Base-by-base conservation (phyloP, 2,329 filamentous ascomycete species). In the Epicoccum sorghinum region DNA sequence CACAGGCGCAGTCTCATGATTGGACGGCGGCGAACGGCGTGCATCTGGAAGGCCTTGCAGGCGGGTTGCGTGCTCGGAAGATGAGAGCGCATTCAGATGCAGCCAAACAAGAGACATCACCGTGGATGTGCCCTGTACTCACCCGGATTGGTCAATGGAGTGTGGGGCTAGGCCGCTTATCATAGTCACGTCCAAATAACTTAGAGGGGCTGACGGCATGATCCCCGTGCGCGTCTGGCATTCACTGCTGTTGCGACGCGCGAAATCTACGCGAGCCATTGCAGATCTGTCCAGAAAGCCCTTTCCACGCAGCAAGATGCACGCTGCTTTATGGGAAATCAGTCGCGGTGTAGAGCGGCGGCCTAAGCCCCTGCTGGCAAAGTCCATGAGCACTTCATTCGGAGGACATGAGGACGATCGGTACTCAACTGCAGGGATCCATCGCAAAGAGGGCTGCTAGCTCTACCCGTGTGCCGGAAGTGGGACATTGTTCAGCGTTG, bases 51-150 rank as follows among this genome's bases (percentile, higher is more conserved):
- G 57, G 43, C 57, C 53, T 60, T 62, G 62, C 65, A 46, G 52
- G 46, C 60, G 56, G 41, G 55, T 66, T 65, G 61, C 60, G 63
- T 63, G 62, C 60, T 60, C 44, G 40, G 49, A 47, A 46, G 41
- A 39, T 42, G 46, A 57, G 55, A 58, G 61, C 58, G 61, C 55
- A 52, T 56, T 57, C 52, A 41, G 52, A 55, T 50, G 52, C 52
- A 55, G 47, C 52, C 52, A 55, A 29, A 50, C 47, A 36, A 50
- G 39, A 46, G 52, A 38, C 52, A 50, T 55, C 36, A 55, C 52
- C 40, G 32, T 41, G 30, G 37, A 49, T 30, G 40, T 54, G 45
- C 44, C 39, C 14, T 48, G n/a, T 43, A 32, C 12, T 41, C 40
- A 36, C 22, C 47, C 22, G 54, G 48, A 49, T 53, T 51, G 45